phyloP scores from a whole-genome alignment of 768 basidiomycete species.

The Strobilomyces confusus region DNA sequence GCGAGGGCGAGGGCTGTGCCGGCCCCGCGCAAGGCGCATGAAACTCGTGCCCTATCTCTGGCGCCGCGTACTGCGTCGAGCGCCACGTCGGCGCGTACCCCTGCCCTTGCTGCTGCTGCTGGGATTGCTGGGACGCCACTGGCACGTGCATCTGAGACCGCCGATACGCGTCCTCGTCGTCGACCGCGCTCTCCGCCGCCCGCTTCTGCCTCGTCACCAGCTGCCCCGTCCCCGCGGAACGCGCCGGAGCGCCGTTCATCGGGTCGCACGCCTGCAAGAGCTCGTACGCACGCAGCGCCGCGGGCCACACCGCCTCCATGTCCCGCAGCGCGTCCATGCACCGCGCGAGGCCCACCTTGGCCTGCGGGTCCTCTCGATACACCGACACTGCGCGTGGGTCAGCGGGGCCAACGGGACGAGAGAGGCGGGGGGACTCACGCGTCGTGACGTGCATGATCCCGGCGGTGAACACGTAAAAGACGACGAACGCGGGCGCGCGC shows the following conservation, averaged over 20 bases:
- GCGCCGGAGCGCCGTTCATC: neutral
- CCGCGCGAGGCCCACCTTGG: conserved; percentile 55
- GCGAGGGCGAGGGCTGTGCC: no score
- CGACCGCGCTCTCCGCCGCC: conserved; percentile 48
- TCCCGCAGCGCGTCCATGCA: conserved; percentile 63
- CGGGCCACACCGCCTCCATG: conserved; percentile 74
- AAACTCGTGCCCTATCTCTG: conserved; percentile 1
- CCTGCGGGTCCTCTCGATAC: conserved; percentile 67
- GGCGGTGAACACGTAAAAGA: conserved; percentile 78
- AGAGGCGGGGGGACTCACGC: conserved; percentile 42
- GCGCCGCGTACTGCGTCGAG: conserved; percentile 20
- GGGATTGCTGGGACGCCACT: conserved; percentile 9
- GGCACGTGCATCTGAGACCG: conserved; percentile 19
- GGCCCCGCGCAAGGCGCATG: no score
- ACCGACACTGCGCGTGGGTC: conserved; percentile 46
- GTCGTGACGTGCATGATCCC: conserved; percentile 75
- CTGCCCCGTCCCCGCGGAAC: neutral
- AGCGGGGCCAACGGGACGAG: no score
- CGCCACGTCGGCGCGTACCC: conserved; percentile 30
- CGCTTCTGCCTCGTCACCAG: conserved; percentile 45
- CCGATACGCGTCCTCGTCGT: conserved; percentile 33
- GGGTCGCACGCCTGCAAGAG: conserved; percentile 63
- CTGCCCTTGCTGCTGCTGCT: no score
- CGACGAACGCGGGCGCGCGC: conserved; percentile 64
- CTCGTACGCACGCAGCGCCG: conserved; percentile 68